Base-by-base conservation (phyloP, 345 rosid species). In the Geranium brycei region DNA sequence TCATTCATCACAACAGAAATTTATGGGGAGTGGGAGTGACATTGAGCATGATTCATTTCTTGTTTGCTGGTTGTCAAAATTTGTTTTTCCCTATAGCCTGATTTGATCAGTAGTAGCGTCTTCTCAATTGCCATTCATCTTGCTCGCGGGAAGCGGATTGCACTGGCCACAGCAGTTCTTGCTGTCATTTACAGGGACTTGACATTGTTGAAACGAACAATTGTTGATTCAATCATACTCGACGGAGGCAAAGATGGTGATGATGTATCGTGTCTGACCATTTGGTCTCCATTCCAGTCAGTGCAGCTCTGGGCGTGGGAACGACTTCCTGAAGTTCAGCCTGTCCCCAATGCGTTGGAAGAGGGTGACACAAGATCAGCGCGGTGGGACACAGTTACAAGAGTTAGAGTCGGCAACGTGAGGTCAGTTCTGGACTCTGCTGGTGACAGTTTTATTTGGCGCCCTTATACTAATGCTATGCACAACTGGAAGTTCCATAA, bases 31-130 rank as follows among this genome's bases (percentile, higher is more conserved):
- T 4, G 79, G 79, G 57, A 71, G 73, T 40, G 76, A 82, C 56
- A 71, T 83, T 28, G 91, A 87, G 74, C 86, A 87, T 18, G 89
- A 81, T 66, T 87, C 87, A 0, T 80, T 87, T 68, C 67, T 87
- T 64, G 69, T 78, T 0, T 58, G 74, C 11, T 84, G 87, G 87
- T 67, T 84, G 19, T 73, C 83, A 0, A 78, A 82, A 62, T 82
- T 73, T 7, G 85, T 84, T 1, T 70, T 81, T 7, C 78, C 79
- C 0, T 56, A 1, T 10, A 41, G 66, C 3, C 1, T 31, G 66
- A 57, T 62, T 0, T 55, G 19, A 31, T 80, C 35, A 13, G 30
- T 0, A 56, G 65, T 7, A 14, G 7, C 60, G 17, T 78, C 58
- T 73, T 84, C 68, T 77, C 88, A 0, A 73, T 80, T 10, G 82